Conservation (phyloP, 1,284 basidiomycete genomes). For the Cystobasidiaceae sp. region DNA sequence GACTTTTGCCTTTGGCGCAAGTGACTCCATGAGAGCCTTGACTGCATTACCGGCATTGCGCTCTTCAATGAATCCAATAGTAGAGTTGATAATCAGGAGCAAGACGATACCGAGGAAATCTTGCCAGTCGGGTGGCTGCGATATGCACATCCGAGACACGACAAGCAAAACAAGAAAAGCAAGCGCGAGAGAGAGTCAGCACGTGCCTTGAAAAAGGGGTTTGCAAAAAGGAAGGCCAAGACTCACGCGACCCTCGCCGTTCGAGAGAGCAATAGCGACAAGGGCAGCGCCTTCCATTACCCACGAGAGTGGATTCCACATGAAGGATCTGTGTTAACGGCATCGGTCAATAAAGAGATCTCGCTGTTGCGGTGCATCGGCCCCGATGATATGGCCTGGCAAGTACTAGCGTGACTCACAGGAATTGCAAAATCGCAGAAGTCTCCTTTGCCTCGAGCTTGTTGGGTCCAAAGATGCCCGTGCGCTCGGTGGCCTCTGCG, state of each 20-base stretch:
- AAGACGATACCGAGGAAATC: slow-evolving; percentile 96
- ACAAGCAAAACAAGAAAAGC: no score
- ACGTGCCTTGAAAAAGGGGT: neutral
- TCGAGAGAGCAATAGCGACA: slow-evolving; percentile 92
- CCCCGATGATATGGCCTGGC: no score
- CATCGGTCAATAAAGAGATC: no score
- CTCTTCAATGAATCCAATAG: slow-evolving; percentile 98
- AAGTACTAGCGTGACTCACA: slow-evolving; percentile 47
- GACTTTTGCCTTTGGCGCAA: slow-evolving; percentile 92
- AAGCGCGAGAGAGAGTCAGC: neutral
- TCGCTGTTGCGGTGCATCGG: no score
- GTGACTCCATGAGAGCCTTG: slow-evolving; percentile 98
- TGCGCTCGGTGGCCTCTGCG: slow-evolving; percentile 74
- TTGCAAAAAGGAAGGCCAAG: no score
- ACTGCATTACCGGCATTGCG: slow-evolving; percentile 95
- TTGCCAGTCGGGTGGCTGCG: slow-evolving; percentile 82
- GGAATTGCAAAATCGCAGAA: slow-evolving; percentile 80
- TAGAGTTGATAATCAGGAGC: slow-evolving; percentile 87
- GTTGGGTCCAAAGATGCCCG: slow-evolving; percentile 94
- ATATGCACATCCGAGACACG: no score
- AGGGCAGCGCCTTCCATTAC: slow-evolving; percentile 98
- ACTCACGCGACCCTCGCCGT: slow-evolving; percentile 60
- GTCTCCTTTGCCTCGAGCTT: slow-evolving; percentile 87
- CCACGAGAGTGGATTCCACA: slow-evolving; percentile 99
- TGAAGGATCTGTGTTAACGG: slow-evolving; percentile 66